Evolutionary conservation across 805 yeast genomes (phyloP).

Genomic region (Monosporozyma unispora): DNA sequence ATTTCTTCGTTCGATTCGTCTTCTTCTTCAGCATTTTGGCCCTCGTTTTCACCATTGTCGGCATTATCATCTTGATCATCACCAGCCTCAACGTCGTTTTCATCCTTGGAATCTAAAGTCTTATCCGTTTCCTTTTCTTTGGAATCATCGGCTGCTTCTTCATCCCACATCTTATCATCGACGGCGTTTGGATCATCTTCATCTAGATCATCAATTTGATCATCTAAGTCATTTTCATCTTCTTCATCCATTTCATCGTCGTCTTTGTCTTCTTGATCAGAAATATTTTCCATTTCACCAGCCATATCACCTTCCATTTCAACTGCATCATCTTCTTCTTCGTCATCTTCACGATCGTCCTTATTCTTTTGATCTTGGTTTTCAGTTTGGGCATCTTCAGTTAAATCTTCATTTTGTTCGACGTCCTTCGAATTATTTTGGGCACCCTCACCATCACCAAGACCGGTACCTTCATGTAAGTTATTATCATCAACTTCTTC

Average conservation of each 20-base stretch:
- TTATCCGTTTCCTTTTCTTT: constrained; percentile 79
- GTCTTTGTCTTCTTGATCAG: constrained; percentile 54
- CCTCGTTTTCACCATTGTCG: constrained; percentile 33
- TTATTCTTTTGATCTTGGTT: constrained; percentile 65
- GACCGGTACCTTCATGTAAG: constrained; percentile 77
- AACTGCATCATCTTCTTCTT: constrained; percentile 65
- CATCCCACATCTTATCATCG: constrained; percentile 98
- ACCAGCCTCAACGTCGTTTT: constrained; percentile 36
- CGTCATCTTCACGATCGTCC: constrained; percentile 45
- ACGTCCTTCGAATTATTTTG: constrained; percentile 72
- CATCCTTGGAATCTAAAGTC: constrained; percentile 47
- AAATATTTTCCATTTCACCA: constrained; percentile 75
- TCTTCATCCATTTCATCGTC: constrained; percentile 45
- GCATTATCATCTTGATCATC: constrained; percentile 28
- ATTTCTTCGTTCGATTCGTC: constrained; percentile 32
- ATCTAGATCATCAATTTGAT: constrained; percentile 80
- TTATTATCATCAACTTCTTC: constrained; percentile 56
- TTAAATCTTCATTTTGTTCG: constrained; percentile 84
- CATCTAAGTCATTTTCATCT: constrained; percentile 71
- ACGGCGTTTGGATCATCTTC: constrained; percentile 90
- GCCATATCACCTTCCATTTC: constrained; percentile 97
- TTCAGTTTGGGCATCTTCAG: constrained; percentile 67
- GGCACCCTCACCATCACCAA: constrained; percentile 91
- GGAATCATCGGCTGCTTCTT: constrained; percentile 64
- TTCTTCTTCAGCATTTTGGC: constrained; percentile 28